Evolutionary conservation across 2,329 filamentous ascomycete species (phyloP).

Genomic region (Didymella pinodella): DNA sequence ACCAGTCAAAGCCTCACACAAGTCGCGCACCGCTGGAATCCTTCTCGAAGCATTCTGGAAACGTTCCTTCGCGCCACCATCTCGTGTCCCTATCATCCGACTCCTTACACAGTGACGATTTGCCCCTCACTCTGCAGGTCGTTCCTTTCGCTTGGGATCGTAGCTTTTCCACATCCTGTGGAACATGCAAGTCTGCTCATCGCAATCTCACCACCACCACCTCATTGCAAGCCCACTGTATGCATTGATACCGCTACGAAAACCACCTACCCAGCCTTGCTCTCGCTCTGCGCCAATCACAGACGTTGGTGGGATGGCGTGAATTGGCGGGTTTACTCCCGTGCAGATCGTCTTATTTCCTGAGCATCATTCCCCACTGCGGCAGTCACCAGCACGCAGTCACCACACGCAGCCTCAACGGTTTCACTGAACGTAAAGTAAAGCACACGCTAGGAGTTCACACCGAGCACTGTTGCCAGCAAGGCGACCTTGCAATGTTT

Average conservation of each 20-base stretch:
- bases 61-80: constrained; percentile 3
- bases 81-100: background rate
- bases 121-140: background rate
- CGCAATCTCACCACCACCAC: constrained; percentile 12
- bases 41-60: constrained; percentile 14
- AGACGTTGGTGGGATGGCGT: background rate
- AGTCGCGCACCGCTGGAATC: constrained; percentile 1
- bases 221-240: background rate
- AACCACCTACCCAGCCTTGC: constrained; percentile 10
- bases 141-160: background rate
- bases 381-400: background rate
- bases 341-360: constrained; percentile 12
- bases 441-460: too few relatives aligned
- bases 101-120: constrained; percentile 10
- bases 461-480: too few relatives aligned
- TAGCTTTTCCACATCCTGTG: background rate
- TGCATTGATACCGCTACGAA: constrained; percentile 6
- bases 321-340: background rate
- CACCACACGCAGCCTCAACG: background rate
- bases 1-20: constrained; percentile 1
- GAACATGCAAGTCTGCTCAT: background rate
- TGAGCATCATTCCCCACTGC: background rate
- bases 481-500: too few relatives aligned
- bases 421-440: background rate
- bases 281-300: background rate